A percentile compares a stretch with the other conserved stretches of the same genome.
These are phyloP conservation scores for Fusarium sp. DNA, from an alignment of 2,329 filamentous ascomycete species.

Conservation along the genomic window DNA sequence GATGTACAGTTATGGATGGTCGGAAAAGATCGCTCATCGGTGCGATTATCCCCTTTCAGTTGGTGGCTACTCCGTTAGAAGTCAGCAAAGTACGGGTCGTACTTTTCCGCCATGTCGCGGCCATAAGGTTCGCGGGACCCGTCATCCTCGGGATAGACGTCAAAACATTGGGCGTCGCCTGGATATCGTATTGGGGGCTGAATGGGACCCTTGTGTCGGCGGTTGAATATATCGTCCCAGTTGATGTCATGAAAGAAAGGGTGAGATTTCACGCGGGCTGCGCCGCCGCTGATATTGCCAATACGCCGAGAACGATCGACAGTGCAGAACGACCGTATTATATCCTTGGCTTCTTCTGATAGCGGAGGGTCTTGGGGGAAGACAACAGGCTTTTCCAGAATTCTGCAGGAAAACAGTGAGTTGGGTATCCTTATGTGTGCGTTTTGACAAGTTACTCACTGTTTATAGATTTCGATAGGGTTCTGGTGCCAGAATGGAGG, in stretches of 20 bases:
- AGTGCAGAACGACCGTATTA: slow-evolving; percentile 81
- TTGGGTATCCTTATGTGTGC: background rate
- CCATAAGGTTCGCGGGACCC: slow-evolving; percentile 74
- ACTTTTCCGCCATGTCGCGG: slow-evolving; percentile 73
- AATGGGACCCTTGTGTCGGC: slow-evolving; percentile 75
- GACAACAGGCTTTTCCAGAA: slow-evolving; percentile 80
- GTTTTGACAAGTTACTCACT: slow-evolving; percentile 57
- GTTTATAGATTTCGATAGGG: slow-evolving; percentile 87
- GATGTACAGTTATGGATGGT: background rate
- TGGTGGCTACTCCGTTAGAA: slow-evolving; percentile 55
- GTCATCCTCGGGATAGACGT: slow-evolving; percentile 83
- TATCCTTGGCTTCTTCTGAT: slow-evolving; percentile 75
- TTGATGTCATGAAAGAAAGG: slow-evolving; percentile 79
- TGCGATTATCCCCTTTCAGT: background rate
- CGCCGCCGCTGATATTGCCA: slow-evolving; percentile 82
- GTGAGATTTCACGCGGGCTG: slow-evolving; percentile 77
- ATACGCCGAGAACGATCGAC: slow-evolving; percentile 82
- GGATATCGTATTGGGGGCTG: slow-evolving; percentile 78
- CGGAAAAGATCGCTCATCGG: background rate
- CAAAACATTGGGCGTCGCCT: slow-evolving; percentile 84
- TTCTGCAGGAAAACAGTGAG: slow-evolving; percentile 58
- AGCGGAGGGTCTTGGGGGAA: slow-evolving; percentile 76
- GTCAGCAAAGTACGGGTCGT: slow-evolving; percentile 77
- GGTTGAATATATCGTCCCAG: slow-evolving; percentile 78
- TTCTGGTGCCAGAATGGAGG: slow-evolving; percentile 90